A percentile compares a stretch with the other conserved stretches of the same genome.
These are phyloP conservation scores for Dissophora ornata DNA, from an alignment of 192 early-diverging fungal genomes.

Conservation along the genomic window DNA sequence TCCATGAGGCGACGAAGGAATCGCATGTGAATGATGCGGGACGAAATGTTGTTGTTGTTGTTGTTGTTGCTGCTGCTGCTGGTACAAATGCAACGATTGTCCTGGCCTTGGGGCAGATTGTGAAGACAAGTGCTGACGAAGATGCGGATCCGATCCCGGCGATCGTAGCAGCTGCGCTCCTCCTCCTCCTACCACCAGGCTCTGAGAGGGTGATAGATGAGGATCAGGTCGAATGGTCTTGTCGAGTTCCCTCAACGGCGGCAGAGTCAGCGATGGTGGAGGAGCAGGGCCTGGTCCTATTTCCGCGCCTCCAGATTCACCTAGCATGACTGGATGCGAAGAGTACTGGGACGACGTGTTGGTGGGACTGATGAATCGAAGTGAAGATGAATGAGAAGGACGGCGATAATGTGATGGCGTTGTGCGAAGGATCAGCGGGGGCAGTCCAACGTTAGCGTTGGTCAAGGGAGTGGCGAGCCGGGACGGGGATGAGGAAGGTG, in stretches of 20 bases:
- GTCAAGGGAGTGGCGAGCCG: too few species aligned
- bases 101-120: neutral
- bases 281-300: constrained; percentile 34
- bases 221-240: constrained; percentile 26
- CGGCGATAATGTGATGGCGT: neutral
- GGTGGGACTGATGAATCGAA: neutral
- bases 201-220: neutral
- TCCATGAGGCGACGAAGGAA: constrained; percentile 2
- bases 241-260: constrained; percentile 35
- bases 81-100: neutral
- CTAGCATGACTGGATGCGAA: constrained; percentile 17
- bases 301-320: constrained; percentile 5
- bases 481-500: neutral
- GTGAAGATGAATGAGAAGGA: neutral
- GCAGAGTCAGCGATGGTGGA: constrained; percentile 39
- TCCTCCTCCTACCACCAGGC: too few species aligned
- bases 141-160: constrained; percentile 11
- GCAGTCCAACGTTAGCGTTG: too few species aligned
- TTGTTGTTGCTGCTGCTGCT: constrained; percentile 11
- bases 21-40: neutral
- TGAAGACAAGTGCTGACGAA: neutral
- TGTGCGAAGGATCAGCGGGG: too few species aligned
- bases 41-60: neutral
- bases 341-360: constrained; percentile 18
- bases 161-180: neutral